Percentiles rank a stretch among this genome's conserved stretches.
Conservation (phyloP, 116 monocot species). For the Iris pallida region DNA sequence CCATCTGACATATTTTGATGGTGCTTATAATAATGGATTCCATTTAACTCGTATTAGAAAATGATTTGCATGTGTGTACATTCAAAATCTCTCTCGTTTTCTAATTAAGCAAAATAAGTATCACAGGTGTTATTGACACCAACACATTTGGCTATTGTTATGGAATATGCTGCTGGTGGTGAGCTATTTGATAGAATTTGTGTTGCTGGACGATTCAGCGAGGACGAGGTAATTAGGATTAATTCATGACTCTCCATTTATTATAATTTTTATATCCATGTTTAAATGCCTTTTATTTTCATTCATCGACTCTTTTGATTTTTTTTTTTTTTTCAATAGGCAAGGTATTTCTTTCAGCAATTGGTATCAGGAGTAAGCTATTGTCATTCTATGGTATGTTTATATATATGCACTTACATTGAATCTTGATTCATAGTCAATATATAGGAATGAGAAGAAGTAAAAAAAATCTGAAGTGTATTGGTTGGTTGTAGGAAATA, state of each 20-base stretch:
- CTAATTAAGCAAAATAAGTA: neutral
- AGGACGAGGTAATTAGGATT: constrained; percentile 56
- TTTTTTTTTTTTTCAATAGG: constrained; percentile 20
- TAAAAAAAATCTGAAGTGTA: neutral
- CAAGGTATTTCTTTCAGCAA: constrained; percentile 65
- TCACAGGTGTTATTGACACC: constrained; percentile 71
- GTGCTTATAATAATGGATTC: neutral
- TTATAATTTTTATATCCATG: too few relatives aligned
- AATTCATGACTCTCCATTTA: neutral
- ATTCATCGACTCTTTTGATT: neutral
- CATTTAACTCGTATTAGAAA: neutral
- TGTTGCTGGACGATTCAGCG: constrained; percentile 78
- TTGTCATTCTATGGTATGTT: constrained; percentile 64
- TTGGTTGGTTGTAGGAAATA: constrained; percentile 9
- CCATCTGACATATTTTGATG: too few relatives aligned
- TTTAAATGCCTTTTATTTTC: neutral
- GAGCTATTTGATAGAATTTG: constrained; percentile 79
- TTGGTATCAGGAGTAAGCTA: constrained; percentile 61
- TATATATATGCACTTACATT: neutral
- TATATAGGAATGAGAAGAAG: neutral
- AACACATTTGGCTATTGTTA: constrained; percentile 75
- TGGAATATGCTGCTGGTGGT: constrained; percentile 89
- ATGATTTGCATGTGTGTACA: neutral
- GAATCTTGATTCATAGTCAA: too few relatives aligned
- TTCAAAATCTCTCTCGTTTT: neutral